Evolutionary conservation across 1,284 basidiomycete genomes (phyloP).

Genomic region (Thelephora terrestris): DNA sequence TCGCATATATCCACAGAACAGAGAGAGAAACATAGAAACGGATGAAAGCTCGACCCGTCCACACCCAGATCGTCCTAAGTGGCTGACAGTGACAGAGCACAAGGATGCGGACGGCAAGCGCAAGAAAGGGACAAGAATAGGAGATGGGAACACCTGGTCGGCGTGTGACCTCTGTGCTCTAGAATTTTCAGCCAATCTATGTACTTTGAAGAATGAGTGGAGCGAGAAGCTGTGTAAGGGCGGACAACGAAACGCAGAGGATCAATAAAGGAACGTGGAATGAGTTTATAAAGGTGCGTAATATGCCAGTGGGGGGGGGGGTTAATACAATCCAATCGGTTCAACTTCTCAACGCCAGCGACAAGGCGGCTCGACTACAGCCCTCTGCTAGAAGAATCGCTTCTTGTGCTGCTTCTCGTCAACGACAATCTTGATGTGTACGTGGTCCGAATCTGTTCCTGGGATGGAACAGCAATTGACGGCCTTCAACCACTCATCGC

Average conservation of each 20-base stretch:
- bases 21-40: too few relatives aligned
- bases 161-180: too few relatives aligned
- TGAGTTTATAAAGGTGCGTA: conserved; percentile 2
- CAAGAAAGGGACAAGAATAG: not conserved
- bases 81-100: not conserved
- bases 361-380: not conserved
- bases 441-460: conserved; percentile 39
- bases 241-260: not conserved
- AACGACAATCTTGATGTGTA: conserved; percentile 58
- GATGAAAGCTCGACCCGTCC: too few relatives aligned
- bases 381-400: conserved; percentile 47
- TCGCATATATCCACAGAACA: too few relatives aligned
- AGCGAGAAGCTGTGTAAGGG: not conserved
- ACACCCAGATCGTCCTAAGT: not conserved
- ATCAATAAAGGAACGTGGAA: conserved; percentile 2
- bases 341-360: conserved; percentile 1
- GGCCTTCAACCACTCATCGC: conserved; percentile 69
- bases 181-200: not conserved
- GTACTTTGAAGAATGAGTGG: conserved; percentile 6
- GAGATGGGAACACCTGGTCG: not conserved
- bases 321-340: conserved; percentile 3
- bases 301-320: not conserved
- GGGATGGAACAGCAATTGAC: conserved; percentile 61
- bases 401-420: conserved; percentile 66
- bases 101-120: not conserved